Conservation (phyloP, 2,329 filamentous ascomycete species). For the Teratosphaeria destructans region DNA sequence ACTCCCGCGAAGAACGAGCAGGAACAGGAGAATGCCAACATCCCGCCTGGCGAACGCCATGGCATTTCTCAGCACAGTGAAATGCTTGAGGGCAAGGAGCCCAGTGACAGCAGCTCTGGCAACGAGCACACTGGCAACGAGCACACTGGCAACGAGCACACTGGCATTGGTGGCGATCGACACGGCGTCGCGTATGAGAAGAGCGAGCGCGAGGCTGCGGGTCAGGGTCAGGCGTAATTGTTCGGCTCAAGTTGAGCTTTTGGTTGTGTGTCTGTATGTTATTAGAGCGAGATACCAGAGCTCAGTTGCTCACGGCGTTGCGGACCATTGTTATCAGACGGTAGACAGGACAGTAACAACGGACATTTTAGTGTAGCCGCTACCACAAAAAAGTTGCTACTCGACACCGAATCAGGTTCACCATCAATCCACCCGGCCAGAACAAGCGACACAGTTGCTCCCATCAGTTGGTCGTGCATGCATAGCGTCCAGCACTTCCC, state of each 20-base stretch:
- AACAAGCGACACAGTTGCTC: not conserved
- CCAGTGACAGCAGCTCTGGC: conserved; percentile 26
- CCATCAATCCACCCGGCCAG: not conserved
- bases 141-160: conserved; percentile 36
- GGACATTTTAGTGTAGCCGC: not conserved
- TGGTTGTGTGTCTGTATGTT: not conserved
- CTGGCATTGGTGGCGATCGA: conserved; percentile 41
- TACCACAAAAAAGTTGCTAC: not conserved
- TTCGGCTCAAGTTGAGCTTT: not conserved
- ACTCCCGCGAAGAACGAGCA: conserved; percentile 63
- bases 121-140: conserved; percentile 31
- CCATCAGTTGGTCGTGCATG: not conserved
- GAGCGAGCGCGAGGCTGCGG: conserved; percentile 15
- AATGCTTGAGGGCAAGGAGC: conserved; percentile 49
- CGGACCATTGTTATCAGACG: not conserved
- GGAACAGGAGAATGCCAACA: conserved; percentile 45
- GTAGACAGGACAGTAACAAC: not conserved
- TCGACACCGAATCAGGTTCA: not conserved
- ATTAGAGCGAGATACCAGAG: not conserved
- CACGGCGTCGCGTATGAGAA: conserved; percentile 43
- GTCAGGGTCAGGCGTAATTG: not conserved
- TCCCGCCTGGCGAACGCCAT: conserved; percentile 57
- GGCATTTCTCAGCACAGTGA: conserved; percentile 52
- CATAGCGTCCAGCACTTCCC: not conserved
- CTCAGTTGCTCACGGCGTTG: not conserved